A percentile compares a stretch with the other conserved stretches of the same genome.
These are phyloP conservation scores for Penicillium silybi DNA, from an alignment of 495 filamentous ascomycete species.

Conservation along the genomic window DNA sequence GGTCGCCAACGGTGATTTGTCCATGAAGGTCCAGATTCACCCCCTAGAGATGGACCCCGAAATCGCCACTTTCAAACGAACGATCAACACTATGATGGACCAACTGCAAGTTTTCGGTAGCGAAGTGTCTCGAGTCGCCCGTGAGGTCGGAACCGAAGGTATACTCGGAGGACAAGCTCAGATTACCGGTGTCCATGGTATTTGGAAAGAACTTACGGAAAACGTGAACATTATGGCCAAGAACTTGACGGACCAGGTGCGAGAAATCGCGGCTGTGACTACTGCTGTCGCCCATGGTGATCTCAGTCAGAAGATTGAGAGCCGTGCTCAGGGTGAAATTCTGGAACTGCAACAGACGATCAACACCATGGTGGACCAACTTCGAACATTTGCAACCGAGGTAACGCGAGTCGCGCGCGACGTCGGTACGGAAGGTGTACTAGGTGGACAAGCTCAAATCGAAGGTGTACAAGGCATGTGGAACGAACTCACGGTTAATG, in stretches of 20 bases:
- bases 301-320: conserved; percentile 91
- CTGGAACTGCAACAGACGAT: conserved; percentile 95
- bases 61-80: conserved; percentile 98
- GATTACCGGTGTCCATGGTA: conserved; percentile 92
- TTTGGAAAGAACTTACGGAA: conserved; percentile 96
- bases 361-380: conserved; percentile 98
- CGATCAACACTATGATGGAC: conserved; percentile 97
- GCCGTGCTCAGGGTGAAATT: conserved; percentile 92
- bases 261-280: conserved; percentile 95
- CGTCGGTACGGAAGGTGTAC: conserved; percentile 94
- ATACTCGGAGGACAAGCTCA: conserved; percentile 95
- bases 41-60: conserved; percentile 97
- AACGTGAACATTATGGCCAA: conserved; percentile 99
- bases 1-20: conserved; percentile 92
- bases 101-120: conserved; percentile 96
- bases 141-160: conserved; percentile 96
- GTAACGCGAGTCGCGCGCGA: conserved; percentile 95
- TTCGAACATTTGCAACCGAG: conserved; percentile 94
- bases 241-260: conserved; percentile 79
- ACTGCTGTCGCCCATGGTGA: conserved; percentile 96
- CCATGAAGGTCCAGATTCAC: conserved; percentile 96
- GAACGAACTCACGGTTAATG: conserved; percentile 97
- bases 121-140: conserved; percentile 93
- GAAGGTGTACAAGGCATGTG: conserved; percentile 82
- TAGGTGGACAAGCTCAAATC: conserved; percentile 95